Conservation (phyloP, 495 filamentous ascomycete species). For the Aspergillus ostianus region DNA sequence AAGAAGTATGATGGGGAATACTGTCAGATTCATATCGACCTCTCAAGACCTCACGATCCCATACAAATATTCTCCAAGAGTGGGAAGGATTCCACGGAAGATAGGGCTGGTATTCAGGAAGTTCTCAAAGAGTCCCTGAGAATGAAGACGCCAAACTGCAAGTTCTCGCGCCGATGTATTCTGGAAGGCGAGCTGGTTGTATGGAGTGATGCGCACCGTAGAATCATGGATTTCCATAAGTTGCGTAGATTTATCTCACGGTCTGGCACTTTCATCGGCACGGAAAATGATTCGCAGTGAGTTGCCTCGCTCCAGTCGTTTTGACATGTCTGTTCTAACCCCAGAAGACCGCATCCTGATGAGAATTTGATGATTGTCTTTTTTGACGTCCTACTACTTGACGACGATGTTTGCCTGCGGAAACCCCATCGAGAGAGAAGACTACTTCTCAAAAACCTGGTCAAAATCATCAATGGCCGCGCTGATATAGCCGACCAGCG, state of each 20-base stretch:
- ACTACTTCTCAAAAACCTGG: slow-evolving; percentile 53
- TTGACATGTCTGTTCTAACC: slow-evolving; percentile 8
- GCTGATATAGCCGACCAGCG: slow-evolving; percentile 61
- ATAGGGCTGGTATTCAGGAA: slow-evolving; percentile 60
- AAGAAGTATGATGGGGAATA: slow-evolving; percentile 88
- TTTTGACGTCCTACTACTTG: slow-evolving; percentile 72
- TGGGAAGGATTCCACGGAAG: slow-evolving; percentile 79
- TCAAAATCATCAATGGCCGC: slow-evolving; percentile 55
- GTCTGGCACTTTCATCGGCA: slow-evolving; percentile 69
- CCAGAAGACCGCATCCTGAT: slow-evolving; percentile 54
- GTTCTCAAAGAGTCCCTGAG: slow-evolving; percentile 52
- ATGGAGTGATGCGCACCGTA: slow-evolving; percentile 60
- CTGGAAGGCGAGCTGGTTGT: slow-evolving; percentile 82
- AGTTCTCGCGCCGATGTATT: slow-evolving; percentile 62
- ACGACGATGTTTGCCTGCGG: slow-evolving; percentile 63
- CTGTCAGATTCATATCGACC: slow-evolving; percentile 81
- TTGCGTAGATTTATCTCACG: slow-evolving; percentile 76
- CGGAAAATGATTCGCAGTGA: slow-evolving; percentile 66
- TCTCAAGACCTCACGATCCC: slow-evolving; percentile 49
- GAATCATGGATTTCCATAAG: slow-evolving; percentile 71
- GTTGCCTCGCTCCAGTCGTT: slow-evolving; percentile 14
- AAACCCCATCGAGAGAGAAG: slow-evolving; percentile 61
- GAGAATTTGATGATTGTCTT: slow-evolving; percentile 85
- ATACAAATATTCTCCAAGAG: slow-evolving; percentile 89
- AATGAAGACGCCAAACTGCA: slow-evolving; percentile 55